These are phyloP conservation scores for Acanthamoeba culbertsoni DNA, from an alignment of 208 protist species.

Conservation along the genomic window DNA sequence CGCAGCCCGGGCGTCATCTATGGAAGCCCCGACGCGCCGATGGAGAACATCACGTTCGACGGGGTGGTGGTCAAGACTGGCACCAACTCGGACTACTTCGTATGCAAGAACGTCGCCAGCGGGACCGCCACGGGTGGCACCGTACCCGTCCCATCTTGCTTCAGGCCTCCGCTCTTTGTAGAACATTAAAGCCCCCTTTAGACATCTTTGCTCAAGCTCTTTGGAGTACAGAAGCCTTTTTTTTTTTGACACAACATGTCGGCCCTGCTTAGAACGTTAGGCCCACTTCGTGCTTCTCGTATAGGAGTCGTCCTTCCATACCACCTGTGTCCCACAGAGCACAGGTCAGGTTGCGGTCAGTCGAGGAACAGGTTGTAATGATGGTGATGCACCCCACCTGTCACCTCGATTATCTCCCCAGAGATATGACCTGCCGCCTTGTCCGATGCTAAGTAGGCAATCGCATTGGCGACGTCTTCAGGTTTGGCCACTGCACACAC, in stretches of 20 bases:
- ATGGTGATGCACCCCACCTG: background rate
- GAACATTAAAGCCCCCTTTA: background rate
- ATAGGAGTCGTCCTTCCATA: slow-evolving; percentile 26
- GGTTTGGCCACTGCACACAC: background rate
- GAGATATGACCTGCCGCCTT: background rate
- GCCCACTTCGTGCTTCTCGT: background rate
- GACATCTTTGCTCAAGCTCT: too few relatives aligned
- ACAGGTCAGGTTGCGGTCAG: background rate
- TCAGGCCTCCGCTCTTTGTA: background rate
- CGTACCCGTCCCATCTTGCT: slow-evolving; percentile 66
- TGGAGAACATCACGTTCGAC: slow-evolving; percentile 73
- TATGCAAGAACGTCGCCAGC: slow-evolving; percentile 64
- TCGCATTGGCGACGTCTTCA: background rate
- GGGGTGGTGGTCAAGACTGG: slow-evolving; percentile 64
- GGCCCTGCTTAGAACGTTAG: too few relatives aligned
- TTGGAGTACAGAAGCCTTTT: too few relatives aligned
- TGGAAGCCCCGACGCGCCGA: slow-evolving; percentile 70
- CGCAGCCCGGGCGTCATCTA: slow-evolving; percentile 73
- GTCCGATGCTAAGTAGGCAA: background rate
- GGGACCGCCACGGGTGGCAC: slow-evolving; percentile 67
- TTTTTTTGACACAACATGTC: too few relatives aligned
- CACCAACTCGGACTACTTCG: slow-evolving; percentile 54
- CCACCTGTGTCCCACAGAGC: background rate
- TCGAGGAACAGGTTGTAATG: background rate
- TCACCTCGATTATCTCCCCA: slow-evolving; percentile 19